A percentile compares a stretch with the other conserved stretches of the same genome.
Conservation (phyloP, 75 land plant species). For the Selaginella tamariscina region DNA sequence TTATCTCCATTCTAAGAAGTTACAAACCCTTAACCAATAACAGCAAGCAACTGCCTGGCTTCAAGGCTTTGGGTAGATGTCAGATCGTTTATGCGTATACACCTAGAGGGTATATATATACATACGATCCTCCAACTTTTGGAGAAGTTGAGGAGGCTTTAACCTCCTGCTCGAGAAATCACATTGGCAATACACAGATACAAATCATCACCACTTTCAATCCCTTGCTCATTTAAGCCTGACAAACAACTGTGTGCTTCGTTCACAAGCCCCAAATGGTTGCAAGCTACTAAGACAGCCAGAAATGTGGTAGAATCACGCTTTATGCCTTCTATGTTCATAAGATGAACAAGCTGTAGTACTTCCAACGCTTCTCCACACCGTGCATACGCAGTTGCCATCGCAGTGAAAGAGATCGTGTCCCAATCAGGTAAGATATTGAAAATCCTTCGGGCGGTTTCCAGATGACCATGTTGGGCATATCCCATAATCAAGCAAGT, state of each 20-base stretch:
- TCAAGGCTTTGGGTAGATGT: no score
- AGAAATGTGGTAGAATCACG: background rate
- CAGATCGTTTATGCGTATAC: no score
- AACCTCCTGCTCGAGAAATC: no score
- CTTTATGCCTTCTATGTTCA: background rate
- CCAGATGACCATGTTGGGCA: background rate
- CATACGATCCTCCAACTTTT: no score
- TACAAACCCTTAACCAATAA: no score
- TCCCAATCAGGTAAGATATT: background rate
- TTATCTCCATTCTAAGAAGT: slow-evolving; percentile 7
- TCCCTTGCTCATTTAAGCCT: no score
- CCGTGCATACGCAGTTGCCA: background rate
- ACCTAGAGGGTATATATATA: no score
- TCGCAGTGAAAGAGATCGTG: background rate
- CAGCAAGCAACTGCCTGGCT: no score
- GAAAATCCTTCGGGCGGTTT: background rate
- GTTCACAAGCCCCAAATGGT: background rate
- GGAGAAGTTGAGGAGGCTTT: no score
- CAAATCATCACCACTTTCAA: no score
- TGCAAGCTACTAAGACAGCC: background rate
- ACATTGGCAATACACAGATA: no score
- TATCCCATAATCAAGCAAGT: background rate
- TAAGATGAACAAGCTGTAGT: background rate
- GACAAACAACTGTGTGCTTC: background rate
- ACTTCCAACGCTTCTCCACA: background rate